Base-by-base conservation (phyloP, 768 basidiomycete genomes). In the Hericium coralloides region DNA sequence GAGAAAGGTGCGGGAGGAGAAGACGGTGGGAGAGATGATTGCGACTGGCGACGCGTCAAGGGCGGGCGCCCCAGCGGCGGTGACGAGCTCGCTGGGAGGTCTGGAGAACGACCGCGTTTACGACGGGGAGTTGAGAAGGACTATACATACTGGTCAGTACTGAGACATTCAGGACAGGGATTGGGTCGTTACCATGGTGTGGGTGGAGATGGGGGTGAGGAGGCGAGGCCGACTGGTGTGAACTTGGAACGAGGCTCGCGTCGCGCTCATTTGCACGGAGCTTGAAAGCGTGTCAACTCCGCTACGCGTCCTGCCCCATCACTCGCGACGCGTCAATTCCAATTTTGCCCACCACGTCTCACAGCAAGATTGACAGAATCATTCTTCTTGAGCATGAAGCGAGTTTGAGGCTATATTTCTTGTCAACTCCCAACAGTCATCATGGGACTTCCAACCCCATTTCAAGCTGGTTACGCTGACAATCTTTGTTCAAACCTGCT, bases 1-100 rank as follows among this genome's bases (percentile, higher is more conserved):
- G 86, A 87, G 67, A 97, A 92, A 5, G 84, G 84, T 2, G 82
- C 78, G 4, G 85, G 89, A 4, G 92, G 89, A 4, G 90, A 92
- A 1, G 89, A 90, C 12, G 91, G 92, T 0, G 91, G 92, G 8
- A 78, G 67, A 15, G 76, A 77, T 3, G 76, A 74, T 8, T 60
- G 55, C 14, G 83, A 82, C 62, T 76, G 72, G 66, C 78, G 78
- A 67, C 82, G 76, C 57, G 74, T 70, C 20, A 52, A 23, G 3
- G 76, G 74, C 17, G 75, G 73, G 38, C 73, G 71, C 15, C 67
- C 71, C 26, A 70, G 78, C 2, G 83, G 81, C n/a, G 26, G 26
- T 38, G 73, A 74, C 49, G 75, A 70, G 58, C 53, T 58, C 6
- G 58, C 55, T 48, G 54, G 63, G 22, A 58, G 55, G 38, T 50